phyloP scores from a whole-genome alignment of 2,329 filamentous ascomycete genomes.

The Immersiporthe knoxdaviesiana region DNA sequence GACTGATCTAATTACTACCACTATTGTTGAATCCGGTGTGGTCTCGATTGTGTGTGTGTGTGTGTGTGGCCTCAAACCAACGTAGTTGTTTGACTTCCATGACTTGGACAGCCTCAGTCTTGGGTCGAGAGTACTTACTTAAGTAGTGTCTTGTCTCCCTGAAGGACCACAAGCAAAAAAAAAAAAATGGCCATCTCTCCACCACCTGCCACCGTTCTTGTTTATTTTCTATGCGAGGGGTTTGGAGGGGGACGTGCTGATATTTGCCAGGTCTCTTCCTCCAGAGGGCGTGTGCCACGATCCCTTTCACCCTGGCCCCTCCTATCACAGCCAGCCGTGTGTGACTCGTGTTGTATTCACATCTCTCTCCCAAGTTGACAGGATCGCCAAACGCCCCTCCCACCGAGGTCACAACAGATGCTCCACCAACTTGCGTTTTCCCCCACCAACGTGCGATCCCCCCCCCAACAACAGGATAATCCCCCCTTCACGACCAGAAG shows the following conservation, averaged over 20 bases:
- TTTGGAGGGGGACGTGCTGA: neutral
- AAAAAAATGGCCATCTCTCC: neutral
- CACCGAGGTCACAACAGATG: too few species aligned
- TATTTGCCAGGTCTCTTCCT: neutral
- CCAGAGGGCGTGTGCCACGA: neutral
- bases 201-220: neutral
- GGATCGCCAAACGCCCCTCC: too few species aligned
- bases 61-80: neutral
- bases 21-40: neutral
- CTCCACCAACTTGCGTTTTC: too few species aligned
- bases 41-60: neutral
- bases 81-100: neutral
- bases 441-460: too few species aligned
- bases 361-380: too few species aligned
- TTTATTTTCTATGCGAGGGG: neutral
- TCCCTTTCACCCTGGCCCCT: too few species aligned
- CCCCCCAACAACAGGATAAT: too few species aligned
- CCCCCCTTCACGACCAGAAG: slow-evolving; percentile 22
- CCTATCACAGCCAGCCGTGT: too few species aligned
- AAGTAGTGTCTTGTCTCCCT: neutral
- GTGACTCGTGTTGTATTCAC: too few species aligned
- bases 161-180: neutral
- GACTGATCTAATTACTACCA: too few species aligned
- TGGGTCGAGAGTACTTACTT: too few species aligned
- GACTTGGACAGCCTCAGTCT: neutral